Evolutionary conservation across 2,329 filamentous ascomycete genomes (phyloP).

Genomic region (Neonectria magnoliae): DNA sequence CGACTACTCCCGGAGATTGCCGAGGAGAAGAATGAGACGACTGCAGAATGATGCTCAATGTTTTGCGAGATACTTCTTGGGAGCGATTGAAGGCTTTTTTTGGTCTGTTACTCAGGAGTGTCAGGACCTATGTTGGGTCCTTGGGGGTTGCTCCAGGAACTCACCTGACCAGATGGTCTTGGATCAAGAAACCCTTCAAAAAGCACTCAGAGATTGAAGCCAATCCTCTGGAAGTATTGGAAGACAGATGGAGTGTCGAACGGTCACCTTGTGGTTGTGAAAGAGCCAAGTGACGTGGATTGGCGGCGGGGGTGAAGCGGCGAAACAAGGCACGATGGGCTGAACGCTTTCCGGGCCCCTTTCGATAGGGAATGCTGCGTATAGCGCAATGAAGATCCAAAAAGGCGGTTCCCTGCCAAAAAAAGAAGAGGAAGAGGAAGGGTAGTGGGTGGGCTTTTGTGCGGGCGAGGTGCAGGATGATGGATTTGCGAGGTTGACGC

Average conservation of each 20-base stretch:
- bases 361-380: slow-evolving; percentile 38
- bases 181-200: background rate
- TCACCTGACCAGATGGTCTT: background rate
- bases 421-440: slow-evolving; percentile 10
- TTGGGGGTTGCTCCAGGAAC: background rate
- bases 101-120: background rate
- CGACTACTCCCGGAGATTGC: background rate
- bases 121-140: background rate
- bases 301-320: background rate
- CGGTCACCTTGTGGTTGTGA: background rate
- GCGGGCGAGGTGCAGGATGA: slow-evolving; percentile 15
- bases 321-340: background rate
- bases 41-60: background rate
- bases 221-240: no score
- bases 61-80: background rate
- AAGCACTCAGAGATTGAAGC: background rate
- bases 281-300: background rate
- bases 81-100: background rate
- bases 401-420: slow-evolving; percentile 32
- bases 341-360: slow-evolving; percentile 26
- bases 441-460: background rate
- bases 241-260: background rate
- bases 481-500: slow-evolving; percentile 16
- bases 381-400: slow-evolving; percentile 42
- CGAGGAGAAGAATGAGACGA: background rate